Evolutionary conservation across 2,329 filamentous ascomycete genomes (phyloP), one percentile per base, ranked within the genome.

Genomic region (Ophiostoma ulmi): DNA sequence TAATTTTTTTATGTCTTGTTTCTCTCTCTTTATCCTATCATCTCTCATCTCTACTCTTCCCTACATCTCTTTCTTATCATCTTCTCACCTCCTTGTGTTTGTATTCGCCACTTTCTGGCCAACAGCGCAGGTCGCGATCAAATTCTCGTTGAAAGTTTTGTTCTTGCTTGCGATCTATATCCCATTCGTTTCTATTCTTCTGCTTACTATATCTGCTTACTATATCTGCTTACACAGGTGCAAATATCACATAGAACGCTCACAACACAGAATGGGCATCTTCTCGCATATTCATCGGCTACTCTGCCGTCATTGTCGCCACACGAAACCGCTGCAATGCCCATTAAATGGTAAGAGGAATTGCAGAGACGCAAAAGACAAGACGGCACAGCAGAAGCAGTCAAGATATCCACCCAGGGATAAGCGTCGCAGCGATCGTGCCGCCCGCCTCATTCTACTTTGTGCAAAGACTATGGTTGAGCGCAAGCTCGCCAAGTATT

Each of bases 231-330:
- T 1, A 26, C 26, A 48, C 44, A n/a, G 44, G 10, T 26, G n/a
- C 14, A 58, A 58, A 22, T 58, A 11, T 58, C n/a, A 26, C 8
- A 58, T 11, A 31, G 22, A 26, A 10, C 39, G 22, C 52, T 58
- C 10, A 58, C 52, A 4, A 22, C 52, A 26, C 52, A 63, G 26
- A 63, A 65, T 65, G 63, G 20, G 17, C 36, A 6, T 65, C 36
- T 22, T 65, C 36, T 65, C 36, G 20, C 63, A 65, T n/a, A 17
- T 65, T 36, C 63, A 65, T 6, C 63, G 63, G 35, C 36, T 65
- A 8, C 10, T 65, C 14, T 65, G 63, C 36, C 35, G 20, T 20
- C 36, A 65, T 36, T 65, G 63, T 11, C 63, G 63, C 36, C 63
- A 22, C 35, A 13, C 63, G 5, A 41, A 65, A 36, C 63, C 35